Base-by-base conservation (phyloP, 2,329 filamentous ascomycete genomes). In the Exophiala oligosperma region DNA sequence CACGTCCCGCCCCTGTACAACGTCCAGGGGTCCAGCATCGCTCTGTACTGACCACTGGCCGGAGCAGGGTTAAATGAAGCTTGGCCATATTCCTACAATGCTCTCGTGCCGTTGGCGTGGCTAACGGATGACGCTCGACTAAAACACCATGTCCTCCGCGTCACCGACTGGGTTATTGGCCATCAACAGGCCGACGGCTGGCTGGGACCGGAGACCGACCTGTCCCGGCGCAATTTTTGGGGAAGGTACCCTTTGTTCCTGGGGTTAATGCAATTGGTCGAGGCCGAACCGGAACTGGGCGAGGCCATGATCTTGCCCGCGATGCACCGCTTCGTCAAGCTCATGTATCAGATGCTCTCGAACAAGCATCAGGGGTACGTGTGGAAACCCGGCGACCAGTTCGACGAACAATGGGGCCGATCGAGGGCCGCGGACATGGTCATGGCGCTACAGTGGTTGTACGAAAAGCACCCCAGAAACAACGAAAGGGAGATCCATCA, bases 51-150 rank as follows among this genome's bases (percentile, higher is more conserved):
- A 17, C 17, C 17, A 17, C 17, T 17, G 17, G 17, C 17, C 17
- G 17, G 17, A 17, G 24, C 47, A 65, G 63, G 70, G 23, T 70
- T 84, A 1, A 77, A 84, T 63, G 83, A 85, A 70, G 79, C 77
- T 1, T 76, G 79, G 26, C 80, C 82, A 0, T 86, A 85, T 67
- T 85, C 82, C 80, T 80, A 83, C 65, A 84, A 85, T 63, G 79
- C 77, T 3, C 71, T 84, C 1, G 81, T 85, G 1, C 81, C 83
- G 17, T 73, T 85, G 24, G 81, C 83, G 1, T 85, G 80, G 59
- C 70, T 69, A 0, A 68, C 81, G 3, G 72, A 81, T 51, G 77
- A 84, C 65, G 62, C 70, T 2, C 69, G 77, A 4, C 69, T 85
- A n/a, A 80, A 81, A 62, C 64, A 61, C 0, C 81, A 85, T 59